Percentiles rank a stretch among this genome's conserved stretches.
Conservation (phyloP, 2,329 filamentous ascomycete genomes). For the Huntiella omanensis region DNA sequence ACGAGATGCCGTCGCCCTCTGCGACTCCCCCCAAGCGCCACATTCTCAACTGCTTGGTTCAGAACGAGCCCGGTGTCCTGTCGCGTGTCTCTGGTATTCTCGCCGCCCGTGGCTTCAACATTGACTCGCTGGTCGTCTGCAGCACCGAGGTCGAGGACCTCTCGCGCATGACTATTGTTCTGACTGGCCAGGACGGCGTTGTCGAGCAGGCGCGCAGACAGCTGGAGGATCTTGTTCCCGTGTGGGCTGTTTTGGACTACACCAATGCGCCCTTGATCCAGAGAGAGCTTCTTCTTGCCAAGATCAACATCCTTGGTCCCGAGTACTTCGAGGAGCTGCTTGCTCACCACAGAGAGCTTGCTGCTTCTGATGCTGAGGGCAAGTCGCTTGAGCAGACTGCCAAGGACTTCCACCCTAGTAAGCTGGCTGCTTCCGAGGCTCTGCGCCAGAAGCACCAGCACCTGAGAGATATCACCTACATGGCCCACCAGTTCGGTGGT, state of each 20-base stretch:
- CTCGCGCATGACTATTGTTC: slow-evolving; percentile 95
- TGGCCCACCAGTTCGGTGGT: slow-evolving; percentile 92
- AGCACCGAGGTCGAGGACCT: slow-evolving; percentile 94
- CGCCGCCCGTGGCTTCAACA: slow-evolving; percentile 94
- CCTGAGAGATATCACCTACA: slow-evolving; percentile 84
- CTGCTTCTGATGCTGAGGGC: slow-evolving; percentile 24
- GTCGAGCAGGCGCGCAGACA: slow-evolving; percentile 93
- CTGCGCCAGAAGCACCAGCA: slow-evolving; percentile 95
- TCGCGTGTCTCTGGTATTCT: slow-evolving; percentile 93
- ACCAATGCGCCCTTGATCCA: slow-evolving; percentile 83
- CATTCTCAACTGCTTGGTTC: slow-evolving; percentile 92
- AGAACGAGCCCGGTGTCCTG: slow-evolving; percentile 95
- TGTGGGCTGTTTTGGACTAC: slow-evolving; percentile 97
- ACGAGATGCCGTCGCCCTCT: slow-evolving; percentile 83
- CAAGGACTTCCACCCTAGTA: slow-evolving; percentile 75
- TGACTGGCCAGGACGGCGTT: slow-evolving; percentile 88
- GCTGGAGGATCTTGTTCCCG: slow-evolving; percentile 88
- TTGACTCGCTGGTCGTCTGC: slow-evolving; percentile 94
- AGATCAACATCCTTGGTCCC: slow-evolving; percentile 88
- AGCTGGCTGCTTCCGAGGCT: slow-evolving; percentile 70
- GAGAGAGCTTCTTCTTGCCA: slow-evolving; percentile 84
- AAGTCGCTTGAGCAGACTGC: slow-evolving; percentile 25
- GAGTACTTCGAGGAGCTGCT: slow-evolving; percentile 97
- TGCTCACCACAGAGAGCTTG: slow-evolving; percentile 85
- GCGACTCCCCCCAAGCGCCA: slow-evolving; percentile 76